Evolutionary conservation across 2,329 filamentous ascomycete species (phyloP).

Genomic region (Neopestalotiopsis clavispora): DNA sequence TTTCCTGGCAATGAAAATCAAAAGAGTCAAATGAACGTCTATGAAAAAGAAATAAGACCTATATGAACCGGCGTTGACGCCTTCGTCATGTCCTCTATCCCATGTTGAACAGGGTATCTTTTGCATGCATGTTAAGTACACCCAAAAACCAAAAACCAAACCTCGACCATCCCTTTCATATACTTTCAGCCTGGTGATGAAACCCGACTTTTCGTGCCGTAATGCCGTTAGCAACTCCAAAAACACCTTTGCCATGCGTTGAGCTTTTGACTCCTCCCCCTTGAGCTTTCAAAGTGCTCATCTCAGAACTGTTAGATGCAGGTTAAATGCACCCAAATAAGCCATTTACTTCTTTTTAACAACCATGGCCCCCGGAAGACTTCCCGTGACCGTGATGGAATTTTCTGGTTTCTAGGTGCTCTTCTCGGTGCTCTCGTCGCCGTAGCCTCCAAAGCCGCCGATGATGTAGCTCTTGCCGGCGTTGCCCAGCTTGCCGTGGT

Average conservation of each 20-base stretch:
- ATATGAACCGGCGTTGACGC: neutral
- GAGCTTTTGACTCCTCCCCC: slow-evolving; percentile 10
- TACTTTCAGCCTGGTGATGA: slow-evolving; percentile 16
- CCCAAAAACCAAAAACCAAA: neutral
- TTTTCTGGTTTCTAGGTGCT: slow-evolving; percentile 8
- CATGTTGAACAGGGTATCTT: slow-evolving; percentile 39
- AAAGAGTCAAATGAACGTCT: neutral
- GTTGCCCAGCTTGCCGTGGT: slow-evolving; percentile 54
- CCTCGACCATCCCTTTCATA: neutral
- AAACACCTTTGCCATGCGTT: slow-evolving; percentile 11
- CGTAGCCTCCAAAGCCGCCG: slow-evolving; percentile 60
- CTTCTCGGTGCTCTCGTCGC: slow-evolving; percentile 47
- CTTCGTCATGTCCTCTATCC: slow-evolving; percentile 22
- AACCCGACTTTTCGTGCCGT: neutral
- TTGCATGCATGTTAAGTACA: slow-evolving; percentile 18
- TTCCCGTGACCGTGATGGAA: slow-evolving; percentile 6
- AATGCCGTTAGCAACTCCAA: slow-evolving; percentile 1
- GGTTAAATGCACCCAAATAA: neutral
- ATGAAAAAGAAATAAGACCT: neutral
- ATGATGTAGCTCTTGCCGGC: slow-evolving; percentile 69
- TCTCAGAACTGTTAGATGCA: neutral
- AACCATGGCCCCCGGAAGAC: too few relatives aligned
- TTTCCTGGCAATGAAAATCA: too few relatives aligned
- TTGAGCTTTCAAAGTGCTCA: neutral
- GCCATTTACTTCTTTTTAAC: too few relatives aligned